Base-by-base conservation (phyloP, 176 grass and related monocot species). In the Zea luxurians region DNA sequence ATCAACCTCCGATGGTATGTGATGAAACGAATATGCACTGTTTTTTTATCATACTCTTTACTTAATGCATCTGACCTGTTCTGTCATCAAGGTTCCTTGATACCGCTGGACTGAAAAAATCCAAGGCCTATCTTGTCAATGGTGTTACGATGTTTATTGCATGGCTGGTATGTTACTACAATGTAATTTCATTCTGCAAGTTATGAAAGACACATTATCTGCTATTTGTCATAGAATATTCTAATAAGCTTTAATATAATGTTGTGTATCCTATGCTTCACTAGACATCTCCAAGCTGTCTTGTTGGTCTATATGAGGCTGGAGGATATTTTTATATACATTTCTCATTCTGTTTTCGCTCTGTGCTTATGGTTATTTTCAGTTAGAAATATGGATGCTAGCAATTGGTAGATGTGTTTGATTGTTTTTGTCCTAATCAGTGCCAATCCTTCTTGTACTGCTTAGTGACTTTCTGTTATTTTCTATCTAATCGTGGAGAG, bases 1-100 rank as follows among this genome's bases (percentile, higher is more conserved):
- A 90, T 99, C 71, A 99, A 99, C 77, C 83, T 99, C 45, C 89
- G 96, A 87, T 99, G 96, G 96, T 99, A 92, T 85, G 87, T 85
- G 16, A 65, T 47, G 61, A 80, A 69, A 73, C 82, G 21, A 62
- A 79, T 83, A 18, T 38, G 27, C 45, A 46, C 2, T 47, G 21
- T 45, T 67, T 77, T 55, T 48, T 63, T n/a, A 35, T 37, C 60
- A 71, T 61, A 8, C 27, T 47, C 4, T 4, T 64, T 77, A 61
- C 57, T 70, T 62, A 37, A 80, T 75, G 40, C 72, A 59, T 83
- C 77, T 81, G 41, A 69, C 52, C 64, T 70, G 45, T 60, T 87
- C 7, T 86, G 48, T 79, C 64, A 83, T 81, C 37, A 85, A 99
- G 96, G 96, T 99, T 90, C 91, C 96, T 99, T 84, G 96, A 99